Evolutionary conservation across 192 early-diverging fungal genomes (phyloP).

Genomic region (Umbelopsis ramanniana): DNA sequence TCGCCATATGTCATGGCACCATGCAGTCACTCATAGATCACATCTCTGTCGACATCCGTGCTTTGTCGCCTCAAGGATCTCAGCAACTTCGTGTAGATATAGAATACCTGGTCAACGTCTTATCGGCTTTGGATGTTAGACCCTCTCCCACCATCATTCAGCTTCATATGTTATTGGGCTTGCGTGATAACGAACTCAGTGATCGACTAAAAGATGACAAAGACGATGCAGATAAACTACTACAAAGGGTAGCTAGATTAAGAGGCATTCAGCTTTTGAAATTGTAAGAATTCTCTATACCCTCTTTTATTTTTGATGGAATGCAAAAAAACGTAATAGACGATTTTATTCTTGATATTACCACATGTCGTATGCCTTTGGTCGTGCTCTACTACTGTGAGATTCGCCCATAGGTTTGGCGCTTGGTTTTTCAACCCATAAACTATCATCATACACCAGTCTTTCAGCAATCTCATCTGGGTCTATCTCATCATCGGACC

Average conservation of each 20-base stretch:
- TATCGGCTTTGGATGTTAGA: slow-evolving; percentile 33
- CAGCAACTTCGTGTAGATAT: slow-evolving; percentile 70
- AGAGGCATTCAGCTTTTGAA: slow-evolving; percentile 14
- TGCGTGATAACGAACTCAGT: neutral
- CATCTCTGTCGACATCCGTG: slow-evolving; percentile 42
- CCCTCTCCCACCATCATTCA: slow-evolving; percentile 25
- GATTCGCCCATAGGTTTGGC: neutral
- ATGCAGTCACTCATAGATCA: slow-evolving; percentile 50
- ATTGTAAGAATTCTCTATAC: neutral
- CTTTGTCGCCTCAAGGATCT: slow-evolving; percentile 49
- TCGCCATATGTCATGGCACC: slow-evolving; percentile 60
- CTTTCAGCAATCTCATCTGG: slow-evolving; percentile 2
- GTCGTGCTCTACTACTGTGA: neutral
- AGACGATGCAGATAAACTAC: neutral
- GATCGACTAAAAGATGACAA: neutral
- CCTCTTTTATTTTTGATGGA: too few species aligned
- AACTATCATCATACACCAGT: slow-evolving; percentile 8
- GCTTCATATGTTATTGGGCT: slow-evolving; percentile 11
- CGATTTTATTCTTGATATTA: neutral
- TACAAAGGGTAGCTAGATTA: slow-evolving; percentile 13
- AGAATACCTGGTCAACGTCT: slow-evolving; percentile 60
- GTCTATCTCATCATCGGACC: neutral
- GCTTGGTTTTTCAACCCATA: slow-evolving; percentile 11
- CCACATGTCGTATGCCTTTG: slow-evolving; percentile 19
- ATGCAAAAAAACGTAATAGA: neutral